Evolutionary conservation across 495 filamentous ascomycete species (phyloP).

Genomic region (Parathielavia hyrcaniae): DNA sequence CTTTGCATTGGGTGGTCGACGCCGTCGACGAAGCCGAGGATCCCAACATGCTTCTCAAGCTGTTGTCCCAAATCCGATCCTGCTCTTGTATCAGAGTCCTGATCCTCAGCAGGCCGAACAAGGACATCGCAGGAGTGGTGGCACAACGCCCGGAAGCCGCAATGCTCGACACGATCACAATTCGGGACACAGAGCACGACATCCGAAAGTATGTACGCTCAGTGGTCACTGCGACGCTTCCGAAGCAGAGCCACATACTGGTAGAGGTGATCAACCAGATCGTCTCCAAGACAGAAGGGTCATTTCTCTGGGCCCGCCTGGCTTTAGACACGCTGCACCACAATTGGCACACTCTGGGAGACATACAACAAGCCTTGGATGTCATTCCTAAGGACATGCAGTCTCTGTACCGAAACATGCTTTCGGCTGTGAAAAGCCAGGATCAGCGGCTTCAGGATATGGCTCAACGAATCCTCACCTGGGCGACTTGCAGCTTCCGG

Average conservation of each 20-base stretch:
- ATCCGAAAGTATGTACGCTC: not conserved
- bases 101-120: not conserved
- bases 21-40: constrained; percentile 1
- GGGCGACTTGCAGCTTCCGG: constrained; percentile 3
- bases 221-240: not conserved
- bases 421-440: not conserved
- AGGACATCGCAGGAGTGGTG: not conserved
- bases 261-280: not conserved
- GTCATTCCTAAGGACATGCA: constrained; percentile 2
- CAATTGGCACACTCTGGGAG: constrained; percentile 1
- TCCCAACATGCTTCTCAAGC: not conserved
- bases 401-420: constrained; percentile 5
- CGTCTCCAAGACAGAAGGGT: not conserved
- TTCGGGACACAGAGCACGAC: not conserved
- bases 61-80: not conserved
- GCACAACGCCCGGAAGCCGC: not conserved
- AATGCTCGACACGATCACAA: not conserved
- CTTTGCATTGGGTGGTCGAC: constrained; percentile 3
- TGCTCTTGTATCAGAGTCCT: not conserved
- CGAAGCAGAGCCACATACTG: not conserved
- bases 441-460: constrained; percentile 1
- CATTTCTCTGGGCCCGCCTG: constrained; percentile 4
- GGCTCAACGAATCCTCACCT: constrained; percentile 1
- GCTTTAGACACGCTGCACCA: constrained; percentile 1
- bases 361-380: constrained; percentile 1